Evolutionary conservation across 805 yeast species (phyloP).

Genomic region (Cyberlindnera bimundalis): DNA sequence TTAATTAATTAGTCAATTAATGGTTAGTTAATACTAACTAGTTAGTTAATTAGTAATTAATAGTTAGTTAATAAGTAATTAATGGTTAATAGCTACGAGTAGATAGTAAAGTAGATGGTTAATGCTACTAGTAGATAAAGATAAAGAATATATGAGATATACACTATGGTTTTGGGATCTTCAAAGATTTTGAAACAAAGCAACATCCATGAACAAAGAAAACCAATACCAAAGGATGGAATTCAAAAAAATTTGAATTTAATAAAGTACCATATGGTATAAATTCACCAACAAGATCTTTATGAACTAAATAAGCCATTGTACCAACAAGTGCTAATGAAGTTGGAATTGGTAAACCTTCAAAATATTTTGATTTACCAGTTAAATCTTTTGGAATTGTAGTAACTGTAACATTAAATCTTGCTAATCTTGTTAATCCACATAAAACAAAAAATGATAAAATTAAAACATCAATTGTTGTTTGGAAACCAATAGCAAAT

Average conservation of each 20-base stretch:
- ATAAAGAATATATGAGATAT: not conserved
- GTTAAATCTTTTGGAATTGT: slow-evolving; percentile 84
- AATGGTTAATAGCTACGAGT: too few species aligned
- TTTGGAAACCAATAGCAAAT: slow-evolving; percentile 83
- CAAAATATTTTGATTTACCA: slow-evolving; percentile 90
- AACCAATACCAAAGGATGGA: slow-evolving; percentile 65
- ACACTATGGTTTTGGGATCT: slow-evolving; percentile 74
- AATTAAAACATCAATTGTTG: slow-evolving; percentile 74
- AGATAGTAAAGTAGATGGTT: too few species aligned
- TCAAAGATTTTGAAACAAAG: slow-evolving; percentile 86
- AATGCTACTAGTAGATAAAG: too few species aligned
- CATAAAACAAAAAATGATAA: slow-evolving; percentile 86
- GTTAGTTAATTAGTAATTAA: too few species aligned
- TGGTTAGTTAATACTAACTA: too few species aligned
- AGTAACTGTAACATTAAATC: slow-evolving; percentile 92
- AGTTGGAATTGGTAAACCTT: slow-evolving; percentile 95
- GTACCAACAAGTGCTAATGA: slow-evolving; percentile 68
- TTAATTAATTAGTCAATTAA: too few species aligned
- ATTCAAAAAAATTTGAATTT: slow-evolving; percentile 55
- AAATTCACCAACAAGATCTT: slow-evolving; percentile 42
- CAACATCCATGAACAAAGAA: slow-evolving; percentile 83
- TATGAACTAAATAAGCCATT: slow-evolving; percentile 66
- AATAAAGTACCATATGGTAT: slow-evolving; percentile 68
- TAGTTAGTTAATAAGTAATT: too few species aligned
- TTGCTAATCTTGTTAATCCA: slow-evolving; percentile 89